Conservation (phyloP, 345 rosid species). For the Pseudoturritis turrita region DNA sequence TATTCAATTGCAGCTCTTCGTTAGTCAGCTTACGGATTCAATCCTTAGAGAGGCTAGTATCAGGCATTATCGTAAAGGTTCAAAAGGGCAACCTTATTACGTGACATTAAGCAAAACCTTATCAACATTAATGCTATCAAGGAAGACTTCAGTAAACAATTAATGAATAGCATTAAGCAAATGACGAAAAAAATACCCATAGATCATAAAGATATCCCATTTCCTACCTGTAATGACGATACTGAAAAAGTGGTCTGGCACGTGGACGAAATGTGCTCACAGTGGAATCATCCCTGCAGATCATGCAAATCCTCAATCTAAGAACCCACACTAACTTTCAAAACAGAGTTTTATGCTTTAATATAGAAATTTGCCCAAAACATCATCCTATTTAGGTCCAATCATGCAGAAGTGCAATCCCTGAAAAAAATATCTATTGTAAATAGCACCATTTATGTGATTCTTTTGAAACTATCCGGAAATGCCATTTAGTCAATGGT, state of each 20-base stretch:
- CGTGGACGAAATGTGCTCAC: conserved; percentile 90
- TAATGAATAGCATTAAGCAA: not conserved
- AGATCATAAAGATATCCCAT: not conserved
- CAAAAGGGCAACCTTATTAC: conserved; percentile 15
- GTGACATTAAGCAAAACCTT: not conserved
- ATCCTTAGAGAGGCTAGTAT: conserved; percentile 8
- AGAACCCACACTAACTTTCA: conserved; percentile 8
- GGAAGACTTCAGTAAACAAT: not conserved
- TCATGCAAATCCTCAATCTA: conserved; percentile 14
- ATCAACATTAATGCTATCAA: not conserved
- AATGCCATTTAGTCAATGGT: not conserved
- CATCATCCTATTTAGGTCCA: not conserved
- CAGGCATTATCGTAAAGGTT: conserved; percentile 3
- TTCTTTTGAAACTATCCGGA: not conserved
- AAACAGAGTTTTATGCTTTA: not conserved
- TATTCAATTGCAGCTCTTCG: conserved; percentile 6
- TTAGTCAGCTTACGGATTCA: conserved; percentile 1
- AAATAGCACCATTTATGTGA: not conserved
- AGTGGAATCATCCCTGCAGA: conserved; percentile 89
- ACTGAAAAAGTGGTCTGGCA: conserved; percentile 89
- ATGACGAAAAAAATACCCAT: not conserved
- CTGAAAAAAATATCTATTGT: conserved; percentile 6
- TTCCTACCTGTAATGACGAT: conserved; percentile 89
- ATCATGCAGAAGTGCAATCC: not conserved
- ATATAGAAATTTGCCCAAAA: not conserved